Evolutionary conservation across 2,329 filamentous ascomycete genomes (phyloP).

Genomic region (Talaromyces piceae): DNA sequence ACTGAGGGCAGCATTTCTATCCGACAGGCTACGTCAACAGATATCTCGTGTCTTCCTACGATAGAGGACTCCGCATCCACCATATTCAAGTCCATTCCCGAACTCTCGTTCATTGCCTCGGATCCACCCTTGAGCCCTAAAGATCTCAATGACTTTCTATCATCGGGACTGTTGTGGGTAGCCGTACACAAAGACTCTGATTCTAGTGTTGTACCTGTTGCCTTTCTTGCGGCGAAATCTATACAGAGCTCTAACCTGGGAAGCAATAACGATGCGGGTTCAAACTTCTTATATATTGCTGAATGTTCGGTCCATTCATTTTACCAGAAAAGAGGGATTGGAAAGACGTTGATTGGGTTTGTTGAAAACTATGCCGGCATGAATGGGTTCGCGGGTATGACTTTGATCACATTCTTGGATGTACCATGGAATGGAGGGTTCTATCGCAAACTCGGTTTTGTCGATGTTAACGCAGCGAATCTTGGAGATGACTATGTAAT

Average conservation of each 20-base stretch:
- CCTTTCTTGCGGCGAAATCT: slow-evolving; percentile 7
- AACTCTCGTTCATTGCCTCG: slow-evolving; percentile 3
- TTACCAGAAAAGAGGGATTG: slow-evolving; percentile 6
- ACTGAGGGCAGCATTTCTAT: not conserved
- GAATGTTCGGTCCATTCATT: slow-evolving; percentile 8
- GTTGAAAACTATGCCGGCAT: slow-evolving; percentile 5
- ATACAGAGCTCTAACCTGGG: not conserved
- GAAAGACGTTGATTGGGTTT: slow-evolving; percentile 13
- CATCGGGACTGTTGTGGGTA: slow-evolving; percentile 2
- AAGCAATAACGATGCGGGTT: not conserved
- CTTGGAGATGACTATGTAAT: slow-evolving; percentile 2
- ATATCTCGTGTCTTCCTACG: slow-evolving; percentile 3
- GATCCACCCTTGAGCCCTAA: slow-evolving; percentile 2
- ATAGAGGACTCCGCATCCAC: slow-evolving; percentile 7
- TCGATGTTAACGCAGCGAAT: not conserved
- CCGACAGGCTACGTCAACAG: not conserved
- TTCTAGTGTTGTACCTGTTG: not conserved
- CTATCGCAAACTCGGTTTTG: slow-evolving; percentile 8
- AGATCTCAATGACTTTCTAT: not conserved
- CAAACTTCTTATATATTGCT: slow-evolving; percentile 7
- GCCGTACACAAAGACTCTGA: not conserved
- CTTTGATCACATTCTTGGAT: slow-evolving; percentile 7
- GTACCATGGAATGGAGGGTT: slow-evolving; percentile 9
- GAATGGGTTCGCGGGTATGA: not conserved
- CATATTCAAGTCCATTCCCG: slow-evolving; percentile 5